Base-by-base conservation (phyloP, 768 basidiomycete species). In the Tephrocybe sp. region DNA sequence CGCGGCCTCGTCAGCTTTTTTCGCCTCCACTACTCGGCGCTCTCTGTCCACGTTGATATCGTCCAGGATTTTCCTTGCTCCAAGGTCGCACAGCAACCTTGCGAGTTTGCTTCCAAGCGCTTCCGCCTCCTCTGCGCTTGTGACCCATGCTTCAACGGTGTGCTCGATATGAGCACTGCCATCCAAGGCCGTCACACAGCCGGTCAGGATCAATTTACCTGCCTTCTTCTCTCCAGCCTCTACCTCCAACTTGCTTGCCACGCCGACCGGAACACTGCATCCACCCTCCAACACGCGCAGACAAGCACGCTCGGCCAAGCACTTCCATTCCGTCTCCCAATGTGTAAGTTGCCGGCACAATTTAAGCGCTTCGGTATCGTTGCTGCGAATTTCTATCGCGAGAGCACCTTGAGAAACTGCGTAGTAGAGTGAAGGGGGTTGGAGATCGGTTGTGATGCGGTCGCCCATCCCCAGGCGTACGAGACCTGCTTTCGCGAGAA, bases 351-450 rank as follows among this genome's bases (percentile, higher is more conserved):
- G 73, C 27, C 76, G 69, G 63, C 93, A 84, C 24, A 94, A 66
- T 45, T 78, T 78, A 21, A 78, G 68, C 7, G 86, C 76, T 54
- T 76, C 74, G 1, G 65, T 61, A 60, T 91, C 89, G 58, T 83
- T 75, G 16, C 76, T 61, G 33, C 87, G 86, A 54, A 94, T 82
- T 68, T 99, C 97, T 25, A 97, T 76, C 0, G 72, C 93, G 29
- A 99, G 73, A 12, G 94, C 94, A 23, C 94, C 97, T 69, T 98
- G 97, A 3, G 93, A 92, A 49, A 98, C 95, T 8, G 97, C 94
- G 56, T 91, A 78, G 64, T 84, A 88, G 15, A 94, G 73, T 12
- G 79, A 76, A 2, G 94, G 94, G 2, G 92, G 81, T 1, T 63
- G 61, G 51, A 98, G 65, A 59, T 91, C 83, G 30, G 80, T 60